Evolutionary conservation across 1,284 basidiomycete genomes (phyloP).

Genomic region (Cerrena zonata): DNA sequence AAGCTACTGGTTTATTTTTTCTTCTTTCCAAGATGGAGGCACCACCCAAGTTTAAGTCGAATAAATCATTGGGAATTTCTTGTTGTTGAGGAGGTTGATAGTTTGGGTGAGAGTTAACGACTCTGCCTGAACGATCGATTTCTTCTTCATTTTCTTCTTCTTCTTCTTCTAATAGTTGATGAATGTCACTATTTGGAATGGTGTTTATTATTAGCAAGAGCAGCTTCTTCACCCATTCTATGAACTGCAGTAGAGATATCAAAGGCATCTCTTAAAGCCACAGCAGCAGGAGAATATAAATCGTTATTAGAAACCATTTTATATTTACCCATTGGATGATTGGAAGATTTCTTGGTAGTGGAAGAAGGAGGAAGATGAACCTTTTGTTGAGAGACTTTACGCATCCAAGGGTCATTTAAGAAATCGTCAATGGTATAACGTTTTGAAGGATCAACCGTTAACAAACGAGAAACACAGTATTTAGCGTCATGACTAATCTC

Average conservation of each 20-base stretch:
- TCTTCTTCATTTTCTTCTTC: no score
- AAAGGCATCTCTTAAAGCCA: constrained; percentile 93
- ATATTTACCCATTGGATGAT: constrained; percentile 85
- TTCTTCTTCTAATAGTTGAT: no score
- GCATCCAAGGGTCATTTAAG: constrained; percentile 91
- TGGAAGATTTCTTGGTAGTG: constrained; percentile 54
- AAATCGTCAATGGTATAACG: constrained; percentile 98
- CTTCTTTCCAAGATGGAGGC: no score
- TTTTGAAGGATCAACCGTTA: constrained; percentile 92
- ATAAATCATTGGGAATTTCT: no score
- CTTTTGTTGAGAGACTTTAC: constrained; percentile 53
- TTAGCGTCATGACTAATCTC: constrained; percentile 86
- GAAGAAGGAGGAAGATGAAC: constrained; percentile 57
- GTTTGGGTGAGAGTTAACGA: no score
- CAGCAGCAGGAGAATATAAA: constrained; percentile 85
- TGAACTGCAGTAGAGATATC: constrained; percentile 99
- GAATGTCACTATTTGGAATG: no score
- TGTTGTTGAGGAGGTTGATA: no score
- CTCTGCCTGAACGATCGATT: no score
- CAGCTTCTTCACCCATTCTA: constrained; percentile 97
- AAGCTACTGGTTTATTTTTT: no score
- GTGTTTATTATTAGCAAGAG: no score
- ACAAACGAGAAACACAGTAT: constrained; percentile 89
- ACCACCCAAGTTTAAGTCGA: no score
- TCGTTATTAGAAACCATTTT: constrained; percentile 75